Percentiles rank a stretch among this genome's conserved stretches.
Conservation (phyloP, 306 rosid species). For the Cucumis melo region DNA sequence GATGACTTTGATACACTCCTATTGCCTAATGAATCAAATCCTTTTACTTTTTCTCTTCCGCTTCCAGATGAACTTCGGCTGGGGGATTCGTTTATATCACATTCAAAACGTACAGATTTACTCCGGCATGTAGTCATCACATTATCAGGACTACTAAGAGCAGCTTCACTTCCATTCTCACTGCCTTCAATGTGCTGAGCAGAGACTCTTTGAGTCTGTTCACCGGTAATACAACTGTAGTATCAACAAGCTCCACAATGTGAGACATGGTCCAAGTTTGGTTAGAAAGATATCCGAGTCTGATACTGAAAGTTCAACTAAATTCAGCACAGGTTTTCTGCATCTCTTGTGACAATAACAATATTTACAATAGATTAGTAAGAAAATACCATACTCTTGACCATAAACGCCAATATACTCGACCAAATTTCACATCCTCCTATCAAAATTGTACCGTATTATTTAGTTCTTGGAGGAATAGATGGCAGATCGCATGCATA, state of each 20-base stretch:
- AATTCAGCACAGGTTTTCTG: not conserved
- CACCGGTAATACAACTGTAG: constrained; percentile 23
- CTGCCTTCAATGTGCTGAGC: constrained; percentile 17
- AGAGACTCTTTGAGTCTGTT: constrained; percentile 7
- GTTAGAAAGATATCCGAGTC: not conserved
- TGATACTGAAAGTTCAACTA: not conserved
- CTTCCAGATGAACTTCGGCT: constrained; percentile 34
- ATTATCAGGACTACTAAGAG: constrained; percentile 18
- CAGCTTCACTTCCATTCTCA: constrained; percentile 3
- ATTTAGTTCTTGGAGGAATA: not conserved
- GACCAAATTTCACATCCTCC: not conserved
- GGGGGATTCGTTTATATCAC: constrained; percentile 31
- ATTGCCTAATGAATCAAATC: constrained; percentile 26
- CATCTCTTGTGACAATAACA: not conserved
- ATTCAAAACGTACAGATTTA: constrained; percentile 74
- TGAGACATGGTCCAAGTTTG: not conserved
- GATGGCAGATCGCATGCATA: not conserved
- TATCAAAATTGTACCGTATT: not conserved
- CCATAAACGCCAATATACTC: not conserved
- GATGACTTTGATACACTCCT: constrained; percentile 36
- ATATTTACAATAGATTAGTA: not conserved
- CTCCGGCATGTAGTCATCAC: constrained; percentile 25
- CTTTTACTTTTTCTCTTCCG: constrained; percentile 21
- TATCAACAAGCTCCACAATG: not conserved
- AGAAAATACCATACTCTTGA: not conserved